Percentiles rank a stretch among this genome's conserved stretches.
phyloP scores from a whole-genome alignment of 2,329 filamentous ascomycete species.

The Penicillium sp. region DNA sequence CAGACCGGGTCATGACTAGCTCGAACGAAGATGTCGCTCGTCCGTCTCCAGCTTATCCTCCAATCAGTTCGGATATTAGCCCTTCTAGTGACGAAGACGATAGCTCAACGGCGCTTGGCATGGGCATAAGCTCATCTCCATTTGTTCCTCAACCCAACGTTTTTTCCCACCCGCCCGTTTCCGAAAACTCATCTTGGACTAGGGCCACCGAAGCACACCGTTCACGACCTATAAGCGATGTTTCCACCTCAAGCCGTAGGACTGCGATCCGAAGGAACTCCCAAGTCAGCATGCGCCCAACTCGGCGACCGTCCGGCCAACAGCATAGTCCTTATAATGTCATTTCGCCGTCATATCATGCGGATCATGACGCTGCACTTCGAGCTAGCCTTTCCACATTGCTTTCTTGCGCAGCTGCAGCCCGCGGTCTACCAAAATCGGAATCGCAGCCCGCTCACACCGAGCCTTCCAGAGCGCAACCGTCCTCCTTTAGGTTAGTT shows the following conservation, averaged over 20 bases:
- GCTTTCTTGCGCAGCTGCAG: conserved; percentile 91
- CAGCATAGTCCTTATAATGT: conserved; percentile 67
- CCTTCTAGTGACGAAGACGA: conserved; percentile 67
- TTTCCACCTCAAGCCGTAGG: conserved; percentile 40
- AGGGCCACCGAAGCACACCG: conserved; percentile 53
- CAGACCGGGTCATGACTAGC: conserved; percentile 71
- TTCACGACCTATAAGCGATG: conserved; percentile 52
- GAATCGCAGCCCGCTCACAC: conserved; percentile 36
- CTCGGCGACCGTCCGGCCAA: conserved; percentile 41
- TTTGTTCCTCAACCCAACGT: conserved; percentile 92
- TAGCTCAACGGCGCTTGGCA: conserved; percentile 80
- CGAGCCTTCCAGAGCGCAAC: conserved; percentile 45
- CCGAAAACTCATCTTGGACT: conserved; percentile 47
- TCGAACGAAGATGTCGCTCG: conserved; percentile 63
- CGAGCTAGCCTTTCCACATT: conserved; percentile 93
- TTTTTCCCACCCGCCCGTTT: conserved; percentile 80
- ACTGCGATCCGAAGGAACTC: conserved; percentile 46
- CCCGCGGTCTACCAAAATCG: conserved; percentile 75
- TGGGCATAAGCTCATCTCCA: conserved; percentile 54
- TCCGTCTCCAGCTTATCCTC: conserved; percentile 29
- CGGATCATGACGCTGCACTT: conserved; percentile 90
- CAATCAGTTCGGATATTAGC: conserved; percentile 36
- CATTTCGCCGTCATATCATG: conserved; percentile 75
- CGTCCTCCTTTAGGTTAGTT: conserved; percentile 62
- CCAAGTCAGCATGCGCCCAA: conserved; percentile 36